phyloP scores from a whole-genome alignment of 768 basidiomycete species.

The Lentinula sp. region DNA sequence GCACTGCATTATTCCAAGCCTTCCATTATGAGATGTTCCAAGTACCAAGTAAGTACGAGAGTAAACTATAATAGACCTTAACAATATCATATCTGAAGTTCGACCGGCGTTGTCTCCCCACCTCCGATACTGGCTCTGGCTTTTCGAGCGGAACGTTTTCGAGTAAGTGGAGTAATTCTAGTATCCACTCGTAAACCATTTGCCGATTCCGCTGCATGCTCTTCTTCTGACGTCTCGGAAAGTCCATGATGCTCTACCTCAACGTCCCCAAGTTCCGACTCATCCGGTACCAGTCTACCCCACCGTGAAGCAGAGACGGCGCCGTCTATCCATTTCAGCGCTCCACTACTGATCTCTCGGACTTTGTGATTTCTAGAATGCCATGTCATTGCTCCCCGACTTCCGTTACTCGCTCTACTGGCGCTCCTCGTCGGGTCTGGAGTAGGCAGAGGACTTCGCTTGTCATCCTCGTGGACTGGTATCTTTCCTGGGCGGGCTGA shows the following conservation, averaged over 20 bases:
- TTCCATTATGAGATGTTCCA: not conserved
- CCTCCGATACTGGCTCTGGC: slow-evolving; percentile 43
- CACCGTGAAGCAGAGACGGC: slow-evolving; percentile 55
- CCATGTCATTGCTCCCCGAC: slow-evolving; percentile 47
- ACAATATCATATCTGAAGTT: slow-evolving; percentile 6
- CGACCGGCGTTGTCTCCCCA: slow-evolving; percentile 32
- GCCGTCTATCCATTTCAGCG: slow-evolving; percentile 70
- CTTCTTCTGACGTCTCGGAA: not conserved
- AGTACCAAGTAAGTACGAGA: too few relatives aligned
- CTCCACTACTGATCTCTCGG: slow-evolving; percentile 53
- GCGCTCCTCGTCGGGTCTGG: slow-evolving; percentile 27
- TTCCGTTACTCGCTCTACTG: slow-evolving; percentile 30
- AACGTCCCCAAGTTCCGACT: slow-evolving; percentile 33
- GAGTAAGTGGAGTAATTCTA: slow-evolving; percentile 57
- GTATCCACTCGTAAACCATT: slow-evolving; percentile 26
- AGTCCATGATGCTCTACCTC: slow-evolving; percentile 16
- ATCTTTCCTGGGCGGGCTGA: slow-evolving; percentile 58
- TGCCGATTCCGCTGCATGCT: slow-evolving; percentile 21
- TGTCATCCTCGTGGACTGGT: slow-evolving; percentile 27
- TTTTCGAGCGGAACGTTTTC: slow-evolving; percentile 55
- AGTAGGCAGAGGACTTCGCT: slow-evolving; percentile 16
- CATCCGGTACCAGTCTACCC: slow-evolving; percentile 39
- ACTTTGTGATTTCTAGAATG: slow-evolving; percentile 51
- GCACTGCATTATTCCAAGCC: not conserved
- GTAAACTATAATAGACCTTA: not conserved